A percentile compares a stretch with the other conserved stretches of the same genome.
phyloP scores from a whole-genome alignment of 139 green algal species.

The Chlorella sorokiniana region DNA sequence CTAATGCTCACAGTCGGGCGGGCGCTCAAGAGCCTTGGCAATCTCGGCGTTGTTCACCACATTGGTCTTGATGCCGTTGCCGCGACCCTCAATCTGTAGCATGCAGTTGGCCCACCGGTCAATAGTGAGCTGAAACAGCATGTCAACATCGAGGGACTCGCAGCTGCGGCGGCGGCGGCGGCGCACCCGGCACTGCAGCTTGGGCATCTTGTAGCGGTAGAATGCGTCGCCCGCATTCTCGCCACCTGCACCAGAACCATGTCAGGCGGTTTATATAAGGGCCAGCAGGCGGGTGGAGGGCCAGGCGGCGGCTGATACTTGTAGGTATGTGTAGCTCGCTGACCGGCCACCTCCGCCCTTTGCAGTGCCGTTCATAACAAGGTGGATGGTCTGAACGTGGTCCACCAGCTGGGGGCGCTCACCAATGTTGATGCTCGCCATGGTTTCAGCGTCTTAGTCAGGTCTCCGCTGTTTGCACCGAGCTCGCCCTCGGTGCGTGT shows the following conservation, averaged over 20 bases:
- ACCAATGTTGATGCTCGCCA: conserved; percentile 42
- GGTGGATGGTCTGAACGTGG: not conserved
- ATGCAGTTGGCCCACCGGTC: not conserved
- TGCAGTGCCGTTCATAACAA: not conserved
- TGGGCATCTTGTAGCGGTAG: conserved; percentile 99
- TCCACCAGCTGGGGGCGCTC: not conserved
- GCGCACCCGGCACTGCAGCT: conserved; percentile 85
- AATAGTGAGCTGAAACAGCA: not conserved
- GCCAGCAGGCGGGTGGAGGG: too few species aligned
- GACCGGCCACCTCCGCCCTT: not conserved
- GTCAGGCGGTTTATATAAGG: too few species aligned
- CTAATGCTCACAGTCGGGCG: conserved; percentile 81
- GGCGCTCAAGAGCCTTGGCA: conserved; percentile 93
- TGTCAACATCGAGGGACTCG: not conserved
- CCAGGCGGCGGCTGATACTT: too few species aligned
- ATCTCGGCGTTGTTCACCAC: conserved; percentile 99
- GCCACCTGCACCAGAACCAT: conserved; percentile 69
- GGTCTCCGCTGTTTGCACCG: not conserved
- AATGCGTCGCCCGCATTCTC: conserved; percentile 91
- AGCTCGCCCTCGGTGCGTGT: not conserved
- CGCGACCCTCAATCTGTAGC: conserved; percentile 92
- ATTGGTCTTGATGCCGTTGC: conserved; percentile 99
- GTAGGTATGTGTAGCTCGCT: too few species aligned
- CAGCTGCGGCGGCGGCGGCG: not conserved
- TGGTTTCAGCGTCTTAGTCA: conserved; percentile 1